Base-by-base conservation (phyloP, 345 rosid species). In the Tarenaya hassleriana region DNA sequence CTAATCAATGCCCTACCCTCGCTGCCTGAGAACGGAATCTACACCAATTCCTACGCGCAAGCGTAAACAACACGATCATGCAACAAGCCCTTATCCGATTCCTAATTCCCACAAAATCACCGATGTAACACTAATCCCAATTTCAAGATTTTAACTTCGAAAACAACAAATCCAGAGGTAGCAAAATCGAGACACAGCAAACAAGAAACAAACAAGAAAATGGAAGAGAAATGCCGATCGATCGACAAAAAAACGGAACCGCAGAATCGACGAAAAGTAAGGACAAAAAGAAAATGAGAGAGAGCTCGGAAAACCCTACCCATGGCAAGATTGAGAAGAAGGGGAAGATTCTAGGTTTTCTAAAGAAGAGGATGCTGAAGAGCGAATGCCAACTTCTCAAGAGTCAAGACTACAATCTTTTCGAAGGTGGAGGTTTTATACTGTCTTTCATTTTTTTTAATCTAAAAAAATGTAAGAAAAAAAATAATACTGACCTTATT, bases 291-390 rank as follows among this genome's bases (percentile, higher is more conserved):
- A 10, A 39, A 34, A 19, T 11, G 18, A 19, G 18, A 44, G 37
- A 42, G 17, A 47, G 62, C 44, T 57, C 21, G 40, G n/a, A n/a
- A 19, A 44, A 56, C 54, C 59, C 29, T 65, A 65, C 69, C 64
- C 59, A 65, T 65, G 50, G 59, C 8, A 17, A 37, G 37, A 44
- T 18, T 13, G 48, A 41, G 41, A n/a, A 1, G 44, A 13, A 20
- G 11, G 47, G 24, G 19, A 24, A 2, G 29, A 24, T 24, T 24
- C 29, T 24, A 27, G 27, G 40, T 16, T 34, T 50, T 57, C 63
- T n/a, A n/a, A n/a, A n/a, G n/a, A n/a, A n/a, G n/a, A n/a, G n/a
- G n/a, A n/a, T n/a, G n/a, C n/a, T n/a, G n/a, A n/a, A n/a, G n/a
- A n/a, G n/a, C n/a, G n/a, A n/a, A n/a, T n/a, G n/a, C n/a, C n/a